phyloP scores from a whole-genome alignment of 352 stramenopile genomes.

The Peronospora destructor region DNA sequence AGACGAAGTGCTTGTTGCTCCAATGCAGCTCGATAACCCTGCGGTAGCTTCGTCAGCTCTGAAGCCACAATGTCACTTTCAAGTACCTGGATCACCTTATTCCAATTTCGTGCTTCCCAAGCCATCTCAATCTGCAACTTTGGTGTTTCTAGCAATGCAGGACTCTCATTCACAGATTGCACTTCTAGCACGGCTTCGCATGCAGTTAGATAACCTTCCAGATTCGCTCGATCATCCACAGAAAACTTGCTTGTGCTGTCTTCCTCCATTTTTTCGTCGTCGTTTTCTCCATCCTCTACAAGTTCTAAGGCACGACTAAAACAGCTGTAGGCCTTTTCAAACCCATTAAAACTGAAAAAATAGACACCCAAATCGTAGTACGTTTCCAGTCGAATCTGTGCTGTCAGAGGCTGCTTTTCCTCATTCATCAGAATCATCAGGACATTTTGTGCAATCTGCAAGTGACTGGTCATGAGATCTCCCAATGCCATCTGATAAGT shows the following conservation, averaged over 20 bases:
- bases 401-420: slow-evolving; percentile 32
- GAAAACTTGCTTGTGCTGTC: slow-evolving; percentile 9
- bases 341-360: slow-evolving; percentile 72
- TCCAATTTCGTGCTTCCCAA: slow-evolving; percentile 44
- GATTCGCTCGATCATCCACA: slow-evolving; percentile 25
- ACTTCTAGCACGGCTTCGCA: slow-evolving; percentile 59
- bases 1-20: slow-evolving; percentile 47
- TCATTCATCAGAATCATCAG: slow-evolving; percentile 45
- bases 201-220: slow-evolving; percentile 67
- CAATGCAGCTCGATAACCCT: slow-evolving; percentile 32
- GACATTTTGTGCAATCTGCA: slow-evolving; percentile 59
- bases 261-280: slow-evolving; percentile 13
- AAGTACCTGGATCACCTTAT: slow-evolving; percentile 40
- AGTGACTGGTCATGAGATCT: slow-evolving; percentile 49
- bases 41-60: slow-evolving; percentile 27
- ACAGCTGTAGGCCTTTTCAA: slow-evolving; percentile 69
- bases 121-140: slow-evolving; percentile 41
- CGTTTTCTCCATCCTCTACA: slow-evolving; percentile 32
- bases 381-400: slow-evolving; percentile 47
- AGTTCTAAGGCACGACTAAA: slow-evolving; percentile 59
- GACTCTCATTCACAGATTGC: slow-evolving; percentile 32
- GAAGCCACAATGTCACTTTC: slow-evolving; percentile 38
- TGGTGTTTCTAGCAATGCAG: slow-evolving; percentile 27
- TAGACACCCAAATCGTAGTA: slow-evolving; percentile 65
- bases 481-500: slow-evolving; percentile 65